A percentile compares a stretch with the other conserved stretches of the same genome.
phyloP scores from a whole-genome alignment of 2,329 filamentous ascomycete species.

The Colletotrichum limetticola region DNA sequence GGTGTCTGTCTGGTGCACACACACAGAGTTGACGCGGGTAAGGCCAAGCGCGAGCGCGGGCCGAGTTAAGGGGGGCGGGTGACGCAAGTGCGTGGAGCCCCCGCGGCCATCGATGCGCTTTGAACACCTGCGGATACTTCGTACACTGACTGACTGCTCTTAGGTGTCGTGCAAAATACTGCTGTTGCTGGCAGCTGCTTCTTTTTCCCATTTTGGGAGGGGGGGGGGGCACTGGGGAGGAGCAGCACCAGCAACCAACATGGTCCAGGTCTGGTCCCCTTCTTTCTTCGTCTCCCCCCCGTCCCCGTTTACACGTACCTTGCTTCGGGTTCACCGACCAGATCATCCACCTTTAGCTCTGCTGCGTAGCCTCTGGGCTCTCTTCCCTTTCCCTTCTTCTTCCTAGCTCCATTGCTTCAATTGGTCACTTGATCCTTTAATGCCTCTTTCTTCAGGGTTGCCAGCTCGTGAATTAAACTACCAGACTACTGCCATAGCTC shows the following conservation, averaged over 20 bases:
- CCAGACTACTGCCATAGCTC: neutral
- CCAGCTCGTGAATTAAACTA: neutral
- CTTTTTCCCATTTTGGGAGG: neutral
- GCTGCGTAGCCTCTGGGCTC: too few relatives aligned
- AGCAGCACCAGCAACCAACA: neutral
- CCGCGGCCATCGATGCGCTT: slow-evolving; percentile 12
- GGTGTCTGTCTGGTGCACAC: neutral
- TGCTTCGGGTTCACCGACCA: slow-evolving; percentile 6
- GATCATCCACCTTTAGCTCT: neutral
- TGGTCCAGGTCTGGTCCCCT: neutral
- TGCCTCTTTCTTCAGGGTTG: neutral
- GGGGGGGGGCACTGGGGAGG: neutral
- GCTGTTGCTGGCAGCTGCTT: neutral
- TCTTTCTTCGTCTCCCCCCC: neutral
- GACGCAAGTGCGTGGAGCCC: slow-evolving; percentile 35
- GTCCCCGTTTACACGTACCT: neutral
- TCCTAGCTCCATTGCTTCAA: neutral
- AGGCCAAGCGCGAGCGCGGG: slow-evolving; percentile 33
- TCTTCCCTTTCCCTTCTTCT: neutral
- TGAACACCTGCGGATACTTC: neutral
- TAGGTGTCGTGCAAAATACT: neutral
- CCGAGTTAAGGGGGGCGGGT: slow-evolving; percentile 28
- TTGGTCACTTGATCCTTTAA: slow-evolving; percentile 9
- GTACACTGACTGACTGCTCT: too few relatives aligned
- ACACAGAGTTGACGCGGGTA: slow-evolving; percentile 13